A percentile compares a stretch with the other conserved stretches of the same genome.
phyloP scores from a whole-genome alignment of 139 green algal genomes.

The Edaphochlamys debaryana region DNA sequence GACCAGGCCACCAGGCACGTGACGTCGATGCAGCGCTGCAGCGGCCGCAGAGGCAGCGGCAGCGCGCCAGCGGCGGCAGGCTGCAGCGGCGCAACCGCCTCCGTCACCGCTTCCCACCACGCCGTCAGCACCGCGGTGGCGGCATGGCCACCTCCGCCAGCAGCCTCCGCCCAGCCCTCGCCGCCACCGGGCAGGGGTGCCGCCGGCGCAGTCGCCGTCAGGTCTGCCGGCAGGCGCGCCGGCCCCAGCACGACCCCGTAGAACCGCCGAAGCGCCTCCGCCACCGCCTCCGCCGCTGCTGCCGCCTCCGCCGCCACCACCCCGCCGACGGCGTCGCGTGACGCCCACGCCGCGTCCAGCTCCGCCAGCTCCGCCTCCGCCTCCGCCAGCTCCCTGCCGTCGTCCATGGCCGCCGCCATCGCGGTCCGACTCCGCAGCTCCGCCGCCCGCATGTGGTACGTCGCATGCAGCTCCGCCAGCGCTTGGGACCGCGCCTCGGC shows the following conservation, averaged over 20 bases:
- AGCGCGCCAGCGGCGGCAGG: not conserved
- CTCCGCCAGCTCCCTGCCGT: not conserved
- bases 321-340: not conserved
- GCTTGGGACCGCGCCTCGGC: not conserved
- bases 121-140: not conserved
- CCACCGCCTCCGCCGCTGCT: not conserved
- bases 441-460: slow-evolving; percentile 9
- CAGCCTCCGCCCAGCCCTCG: not conserved
- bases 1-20: not conserved
- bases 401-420: not conserved
- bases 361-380: not conserved
- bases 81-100: not conserved
- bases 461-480: slow-evolving; percentile 18
- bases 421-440: not conserved
- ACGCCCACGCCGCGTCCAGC: slow-evolving; percentile 15
- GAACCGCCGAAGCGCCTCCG: slow-evolving; percentile 2
- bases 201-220: not conserved
- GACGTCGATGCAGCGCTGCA: slow-evolving; percentile 2
- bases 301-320: slow-evolving; percentile 4
- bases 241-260: slow-evolving; percentile 5
- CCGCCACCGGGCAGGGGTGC: not conserved
- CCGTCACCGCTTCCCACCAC: slow-evolving; percentile 9
- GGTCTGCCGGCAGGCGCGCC: not conserved
- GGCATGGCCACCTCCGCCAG: slow-evolving; percentile 4
- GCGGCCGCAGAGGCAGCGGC: slow-evolving; percentile 7